A percentile compares a stretch with the other conserved stretches of the same genome.
Conservation (phyloP, 352 stramenopile genomes). For the Hyaloperonospora brassicae region DNA sequence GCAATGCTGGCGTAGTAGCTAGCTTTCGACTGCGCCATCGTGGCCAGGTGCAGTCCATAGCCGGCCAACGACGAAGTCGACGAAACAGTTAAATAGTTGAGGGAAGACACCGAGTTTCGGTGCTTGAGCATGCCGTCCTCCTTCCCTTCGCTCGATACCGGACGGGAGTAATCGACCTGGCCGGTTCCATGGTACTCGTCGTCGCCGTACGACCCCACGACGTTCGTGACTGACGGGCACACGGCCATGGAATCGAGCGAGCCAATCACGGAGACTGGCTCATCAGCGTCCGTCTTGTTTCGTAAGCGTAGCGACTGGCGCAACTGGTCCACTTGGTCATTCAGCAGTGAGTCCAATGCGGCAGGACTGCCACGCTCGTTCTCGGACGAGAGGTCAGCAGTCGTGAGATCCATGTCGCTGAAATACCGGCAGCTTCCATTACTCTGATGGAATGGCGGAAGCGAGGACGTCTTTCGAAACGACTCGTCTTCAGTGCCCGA, state of each 20-base stretch:
- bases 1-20: slow-evolving; percentile 23
- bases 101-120: slow-evolving; percentile 30
- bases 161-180: slow-evolving; percentile 20
- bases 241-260: slow-evolving; percentile 28
- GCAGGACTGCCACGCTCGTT: slow-evolving; percentile 11
- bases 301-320: slow-evolving; percentile 21
- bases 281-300: slow-evolving; percentile 12
- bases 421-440: slow-evolving; percentile 29
- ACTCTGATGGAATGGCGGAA: slow-evolving; percentile 14
- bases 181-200: slow-evolving; percentile 29
- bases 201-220: slow-evolving; percentile 6
- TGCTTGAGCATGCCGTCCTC: slow-evolving; percentile 19
- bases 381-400: slow-evolving; percentile 20
- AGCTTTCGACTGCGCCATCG: slow-evolving; percentile 30
- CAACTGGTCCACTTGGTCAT: slow-evolving; percentile 28
- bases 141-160: slow-evolving; percentile 13
- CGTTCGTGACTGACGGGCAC: slow-evolving; percentile 25
- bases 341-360: slow-evolving; percentile 21
- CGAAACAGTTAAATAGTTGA: slow-evolving; percentile 41
- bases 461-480: slow-evolving; percentile 28
- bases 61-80: slow-evolving; percentile 37
- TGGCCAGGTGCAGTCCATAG: slow-evolving; percentile 33
- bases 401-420: slow-evolving; percentile 22
- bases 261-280: slow-evolving; percentile 18
- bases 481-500: slow-evolving; percentile 40